Evolutionary conservation across 352 stramenopile species (phyloP).

Genomic region (Achlya hypogyna): DNA sequence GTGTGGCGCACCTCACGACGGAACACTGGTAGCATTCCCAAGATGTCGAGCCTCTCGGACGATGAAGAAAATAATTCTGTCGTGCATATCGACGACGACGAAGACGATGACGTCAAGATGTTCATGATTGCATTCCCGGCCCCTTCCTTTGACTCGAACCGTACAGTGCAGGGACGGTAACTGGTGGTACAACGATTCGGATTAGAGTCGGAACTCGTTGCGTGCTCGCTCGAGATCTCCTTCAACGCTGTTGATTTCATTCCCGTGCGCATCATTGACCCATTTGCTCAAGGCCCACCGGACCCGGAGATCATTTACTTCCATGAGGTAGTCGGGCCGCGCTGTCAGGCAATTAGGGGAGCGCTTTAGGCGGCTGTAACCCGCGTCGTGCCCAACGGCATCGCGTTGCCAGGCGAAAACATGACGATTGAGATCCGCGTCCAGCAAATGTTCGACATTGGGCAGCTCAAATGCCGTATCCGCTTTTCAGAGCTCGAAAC

Average conservation of each 20-base stretch:
- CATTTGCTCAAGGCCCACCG: neutral
- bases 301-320: constrained; percentile 31
- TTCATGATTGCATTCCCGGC: neutral
- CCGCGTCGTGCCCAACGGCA: constrained; percentile 43
- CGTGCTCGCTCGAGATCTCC: constrained; percentile 43
- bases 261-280: constrained; percentile 25
- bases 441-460: constrained; percentile 23
- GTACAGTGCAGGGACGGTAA: neutral
- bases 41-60: neutral
- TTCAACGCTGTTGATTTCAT: constrained; percentile 47
- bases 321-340: constrained; percentile 23
- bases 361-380: constrained; percentile 22
- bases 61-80: neutral
- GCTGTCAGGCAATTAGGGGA: neutral
- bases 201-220: constrained; percentile 22
- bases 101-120: neutral
- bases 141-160: neutral
- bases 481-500: neutral
- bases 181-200: neutral
- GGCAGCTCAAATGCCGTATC: neutral
- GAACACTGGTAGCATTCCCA: neutral
- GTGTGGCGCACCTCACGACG: neutral
- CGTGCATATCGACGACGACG: neutral
- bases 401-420: constrained; percentile 30
- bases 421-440: constrained; percentile 35